A percentile compares a stretch with the other conserved stretches of the same genome.
Evolutionary conservation across 2,329 filamentous ascomycete species (phyloP).

Genomic region (Setomelanomma holmii): DNA sequence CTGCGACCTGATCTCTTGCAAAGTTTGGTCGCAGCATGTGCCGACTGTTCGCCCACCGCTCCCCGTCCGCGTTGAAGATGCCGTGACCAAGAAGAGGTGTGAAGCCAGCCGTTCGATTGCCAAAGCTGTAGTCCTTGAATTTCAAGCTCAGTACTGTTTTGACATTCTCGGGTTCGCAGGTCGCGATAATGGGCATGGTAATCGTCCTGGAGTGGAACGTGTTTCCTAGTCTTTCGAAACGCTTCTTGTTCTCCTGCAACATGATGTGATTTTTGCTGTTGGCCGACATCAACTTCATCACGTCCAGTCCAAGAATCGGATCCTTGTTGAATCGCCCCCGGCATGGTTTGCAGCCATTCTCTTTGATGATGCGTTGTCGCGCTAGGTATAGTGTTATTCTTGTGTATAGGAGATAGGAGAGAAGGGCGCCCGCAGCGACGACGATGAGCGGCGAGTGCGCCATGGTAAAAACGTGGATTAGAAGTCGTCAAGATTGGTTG

Average conservation of each 20-base stretch:
- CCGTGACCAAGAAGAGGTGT: slow-evolving; percentile 53
- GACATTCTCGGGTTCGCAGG: slow-evolving; percentile 57
- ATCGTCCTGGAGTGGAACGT: slow-evolving; percentile 53
- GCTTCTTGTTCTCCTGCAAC: slow-evolving; percentile 28
- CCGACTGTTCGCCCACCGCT: slow-evolving; percentile 48
- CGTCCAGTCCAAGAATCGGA: slow-evolving; percentile 61
- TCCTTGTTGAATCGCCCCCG: slow-evolving; percentile 59
- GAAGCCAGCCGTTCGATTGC: slow-evolving; percentile 45
- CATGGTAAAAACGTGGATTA: slow-evolving; percentile 16
- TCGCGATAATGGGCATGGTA: slow-evolving; percentile 45
- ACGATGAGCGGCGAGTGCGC: slow-evolving; percentile 35
- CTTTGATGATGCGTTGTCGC: slow-evolving; percentile 48
- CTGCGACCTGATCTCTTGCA: slow-evolving; percentile 59
- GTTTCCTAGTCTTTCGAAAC: slow-evolving; percentile 34
- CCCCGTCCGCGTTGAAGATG: slow-evolving; percentile 57
- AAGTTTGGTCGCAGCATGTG: slow-evolving; percentile 63
- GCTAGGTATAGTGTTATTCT: slow-evolving; percentile 43
- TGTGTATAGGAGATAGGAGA: slow-evolving; percentile 46
- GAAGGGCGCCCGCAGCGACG: slow-evolving; percentile 37
- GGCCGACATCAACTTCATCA: slow-evolving; percentile 51
- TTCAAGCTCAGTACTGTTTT: slow-evolving; percentile 55
- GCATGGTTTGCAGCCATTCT: slow-evolving; percentile 58
- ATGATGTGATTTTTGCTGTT: slow-evolving; percentile 43
- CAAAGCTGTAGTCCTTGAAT: slow-evolving; percentile 57
- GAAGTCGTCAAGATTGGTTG: background rate